Evolutionary conservation across 305 asterid species (phyloP), one percentile per base, ranked within the genome.

Genomic region (Lippia alba): DNA sequence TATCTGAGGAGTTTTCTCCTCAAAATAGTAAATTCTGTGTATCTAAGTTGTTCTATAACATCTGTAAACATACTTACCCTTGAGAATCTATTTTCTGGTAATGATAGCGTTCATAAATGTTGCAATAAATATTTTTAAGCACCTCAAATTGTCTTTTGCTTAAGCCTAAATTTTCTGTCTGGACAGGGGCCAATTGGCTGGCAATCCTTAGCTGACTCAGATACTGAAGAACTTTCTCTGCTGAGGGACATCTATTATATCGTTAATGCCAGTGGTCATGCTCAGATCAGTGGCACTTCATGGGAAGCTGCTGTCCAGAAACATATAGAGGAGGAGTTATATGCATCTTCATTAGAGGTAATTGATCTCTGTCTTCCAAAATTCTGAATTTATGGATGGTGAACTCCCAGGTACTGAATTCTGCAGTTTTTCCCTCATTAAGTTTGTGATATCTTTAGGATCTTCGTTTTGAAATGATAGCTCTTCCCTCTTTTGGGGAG

Each of bases 301-400:
- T 95, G 99, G 99, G 99, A 95, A 87, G 91, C 90, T 77, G 89
- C 96, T 61, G 88, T 95, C 78, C 97, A 95, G 60, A 90, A 84
- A 75, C 97, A 90, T 80, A 84, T 95, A 74, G 97, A 90, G 76
- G 94, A 87, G 84, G 98, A 95, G 76, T 86, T 95, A 65, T 86
- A 84, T 85, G 89, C 88, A 66, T 84, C 98, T 81, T 90, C 98
- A 20, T 74, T 88, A 51, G 87, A 92, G 97, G 99, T 90, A 75
- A 68, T 78, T 70, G 54, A 54, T 76, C 66, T 61, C 50, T 67
- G 63, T 44, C 33, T 41, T 56, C n/a, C 39, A 41, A 49, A 55
- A 41, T 58, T 39, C 64, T 63, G 40, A 66, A 44, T 62, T 69
- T 48, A 55, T 72, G 73, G 73, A 67, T 73, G 56, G 19, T 64